Conservation (phyloP, 2,329 filamentous ascomycete species). For the Trichophyton equinum region DNA sequence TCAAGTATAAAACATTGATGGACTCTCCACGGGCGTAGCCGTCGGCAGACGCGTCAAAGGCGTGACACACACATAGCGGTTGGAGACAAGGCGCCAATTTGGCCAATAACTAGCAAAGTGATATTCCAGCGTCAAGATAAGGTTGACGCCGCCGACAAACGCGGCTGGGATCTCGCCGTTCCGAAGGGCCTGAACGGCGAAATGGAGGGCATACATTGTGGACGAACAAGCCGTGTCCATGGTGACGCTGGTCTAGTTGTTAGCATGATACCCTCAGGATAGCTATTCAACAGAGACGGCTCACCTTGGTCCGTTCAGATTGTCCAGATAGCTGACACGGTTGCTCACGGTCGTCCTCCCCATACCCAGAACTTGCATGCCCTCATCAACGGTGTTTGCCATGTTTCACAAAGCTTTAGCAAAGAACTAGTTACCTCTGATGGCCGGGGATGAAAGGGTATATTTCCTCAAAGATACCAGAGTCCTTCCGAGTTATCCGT, state of each 20-base stretch:
- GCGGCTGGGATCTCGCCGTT: slow-evolving; percentile 12
- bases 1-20: too few relatives aligned
- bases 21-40: too few relatives aligned
- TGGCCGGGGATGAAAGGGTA: too few relatives aligned
- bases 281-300: neutral
- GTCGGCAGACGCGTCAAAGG: too few relatives aligned
- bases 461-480: too few relatives aligned
- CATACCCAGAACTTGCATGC: neutral
- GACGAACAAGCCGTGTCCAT: slow-evolving; percentile 10
- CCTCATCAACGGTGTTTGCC: neutral
- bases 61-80: slow-evolving; percentile 18
- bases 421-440: neutral
- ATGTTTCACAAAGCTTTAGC: neutral
- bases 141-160: neutral
- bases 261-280: neutral
- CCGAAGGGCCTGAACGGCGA: slow-evolving; percentile 5
- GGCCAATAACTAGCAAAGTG: neutral
- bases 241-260: neutral
- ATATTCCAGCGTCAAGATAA: neutral
- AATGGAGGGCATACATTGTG: slow-evolving; percentile 5
- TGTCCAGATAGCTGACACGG: slow-evolving; percentile 11
- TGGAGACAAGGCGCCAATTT: neutral
- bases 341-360: slow-evolving; percentile 5
- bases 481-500: too few relatives aligned
- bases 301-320: slow-evolving; percentile 11